A percentile compares a stretch with the other conserved stretches of the same genome.
Conservation (phyloP, 495 filamentous ascomycete genomes). For the Chlorociboria aeruginascens region DNA sequence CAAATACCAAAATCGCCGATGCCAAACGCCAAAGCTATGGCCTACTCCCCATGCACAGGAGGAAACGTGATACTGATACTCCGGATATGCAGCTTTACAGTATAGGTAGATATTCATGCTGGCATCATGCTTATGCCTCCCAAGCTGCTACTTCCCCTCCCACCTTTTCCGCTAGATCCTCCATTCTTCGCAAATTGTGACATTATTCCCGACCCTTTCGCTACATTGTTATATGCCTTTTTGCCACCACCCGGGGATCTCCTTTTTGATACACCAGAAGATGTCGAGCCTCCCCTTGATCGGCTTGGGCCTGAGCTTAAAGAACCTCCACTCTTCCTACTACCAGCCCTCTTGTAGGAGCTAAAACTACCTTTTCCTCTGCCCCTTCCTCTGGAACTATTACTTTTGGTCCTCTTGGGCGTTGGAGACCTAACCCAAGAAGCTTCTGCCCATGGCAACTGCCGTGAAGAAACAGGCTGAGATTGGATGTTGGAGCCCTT, state of each 20-base stretch:
- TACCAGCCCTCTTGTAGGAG: neutral
- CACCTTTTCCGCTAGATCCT: neutral
- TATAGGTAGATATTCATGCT: neutral
- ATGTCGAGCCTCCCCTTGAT: too few relatives aligned
- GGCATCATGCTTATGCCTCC: constrained; percentile 1
- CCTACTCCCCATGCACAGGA: neutral
- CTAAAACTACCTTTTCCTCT: neutral
- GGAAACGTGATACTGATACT: neutral
- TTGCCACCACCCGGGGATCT: neutral
- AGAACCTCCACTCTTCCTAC: neutral
- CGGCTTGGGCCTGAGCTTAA: neutral
- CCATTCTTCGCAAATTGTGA: neutral
- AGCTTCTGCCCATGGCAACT: neutral
- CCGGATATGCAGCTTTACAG: too few relatives aligned
- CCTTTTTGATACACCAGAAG: neutral
- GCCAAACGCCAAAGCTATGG: neutral
- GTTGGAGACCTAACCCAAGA: neutral
- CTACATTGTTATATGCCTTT: neutral
- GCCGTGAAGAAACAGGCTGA: neutral
- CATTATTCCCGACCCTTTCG: neutral
- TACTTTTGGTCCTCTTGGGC: neutral
- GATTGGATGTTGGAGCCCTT: neutral
- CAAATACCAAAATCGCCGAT: neutral
- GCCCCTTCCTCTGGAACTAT: neutral
- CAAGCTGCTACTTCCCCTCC: neutral